phyloP scores from a whole-genome alignment of 768 basidiomycete genomes.

The Kondoa malvinella region DNA sequence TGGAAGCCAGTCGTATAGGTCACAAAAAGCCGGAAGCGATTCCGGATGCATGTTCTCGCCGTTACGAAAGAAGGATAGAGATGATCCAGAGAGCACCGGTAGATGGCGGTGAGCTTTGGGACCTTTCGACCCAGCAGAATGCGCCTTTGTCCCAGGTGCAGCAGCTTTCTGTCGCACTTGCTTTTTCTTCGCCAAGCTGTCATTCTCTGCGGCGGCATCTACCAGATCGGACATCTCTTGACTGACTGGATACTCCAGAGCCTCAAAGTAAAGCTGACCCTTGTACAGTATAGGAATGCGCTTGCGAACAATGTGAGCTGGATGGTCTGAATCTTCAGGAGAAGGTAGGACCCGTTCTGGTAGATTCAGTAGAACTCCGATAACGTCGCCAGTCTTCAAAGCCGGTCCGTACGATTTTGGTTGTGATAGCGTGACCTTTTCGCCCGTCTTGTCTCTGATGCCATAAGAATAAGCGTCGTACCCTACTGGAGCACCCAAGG shows the following conservation, averaged over 20 bases:
- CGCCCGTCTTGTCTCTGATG: constrained; percentile 75
- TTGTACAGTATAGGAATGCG: constrained; percentile 89
- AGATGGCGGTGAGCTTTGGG: constrained; percentile 42
- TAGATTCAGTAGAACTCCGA: constrained; percentile 84
- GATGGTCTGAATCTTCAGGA: constrained; percentile 47
- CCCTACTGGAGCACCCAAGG: constrained; percentile 82
- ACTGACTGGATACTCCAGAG: constrained; percentile 63
- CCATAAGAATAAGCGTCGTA: constrained; percentile 88
- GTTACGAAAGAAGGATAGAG: constrained; percentile 79
- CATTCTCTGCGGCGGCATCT: constrained; percentile 40
- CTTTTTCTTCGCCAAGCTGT: constrained; percentile 19
- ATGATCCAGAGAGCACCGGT: constrained; percentile 52
- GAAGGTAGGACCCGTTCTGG: constrained; percentile 39
- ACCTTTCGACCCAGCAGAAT: constrained; percentile 20
- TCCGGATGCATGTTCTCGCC: constrained; percentile 54
- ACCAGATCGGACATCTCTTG: constrained; percentile 87
- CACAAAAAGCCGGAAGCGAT: constrained; percentile 49
- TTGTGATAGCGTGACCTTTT: constrained; percentile 70
- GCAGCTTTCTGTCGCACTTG: constrained; percentile 58
- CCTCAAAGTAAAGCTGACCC: constrained; percentile 93
- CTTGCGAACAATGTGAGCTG: constrained; percentile 66
- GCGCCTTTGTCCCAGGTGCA: constrained; percentile 38
- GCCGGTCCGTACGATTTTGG: constrained; percentile 57
- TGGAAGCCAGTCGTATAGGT: constrained; percentile 77
- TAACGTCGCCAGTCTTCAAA: constrained; percentile 65